These are phyloP conservation scores for Termitomyces bulborhizus DNA, from an alignment of 768 basidiomycete species.

Conservation along the genomic window DNA sequence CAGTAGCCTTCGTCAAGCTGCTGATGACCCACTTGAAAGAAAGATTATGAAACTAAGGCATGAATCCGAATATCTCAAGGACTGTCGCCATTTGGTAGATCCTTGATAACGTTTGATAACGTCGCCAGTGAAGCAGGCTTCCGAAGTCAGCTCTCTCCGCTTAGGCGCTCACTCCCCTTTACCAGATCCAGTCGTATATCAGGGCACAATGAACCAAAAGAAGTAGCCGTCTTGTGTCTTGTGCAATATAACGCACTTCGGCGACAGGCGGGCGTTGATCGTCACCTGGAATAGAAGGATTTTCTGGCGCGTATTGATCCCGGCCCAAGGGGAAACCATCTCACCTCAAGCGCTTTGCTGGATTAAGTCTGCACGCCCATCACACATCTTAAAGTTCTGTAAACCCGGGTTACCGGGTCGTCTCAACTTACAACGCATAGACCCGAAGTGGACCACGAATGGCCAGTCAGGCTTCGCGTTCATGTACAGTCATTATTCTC, in stretches of 20 bases:
- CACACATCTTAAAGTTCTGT: no score
- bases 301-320: background rate
- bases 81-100: background rate
- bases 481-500: no score
- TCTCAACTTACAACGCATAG: background rate
- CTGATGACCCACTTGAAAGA: background rate
- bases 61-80: constrained; percentile 17
- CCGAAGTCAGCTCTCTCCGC: background rate
- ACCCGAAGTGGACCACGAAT: background rate
- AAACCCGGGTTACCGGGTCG: no score
- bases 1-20: background rate
- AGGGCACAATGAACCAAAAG: background rate
- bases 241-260: background rate
- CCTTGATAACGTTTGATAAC: background rate
- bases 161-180: background rate
- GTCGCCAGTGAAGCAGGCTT: background rate
- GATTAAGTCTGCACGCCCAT: background rate
- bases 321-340: background rate
- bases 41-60: constrained; percentile 17
- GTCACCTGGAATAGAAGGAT: background rate
- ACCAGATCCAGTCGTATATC: background rate
- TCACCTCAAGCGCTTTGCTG: background rate
- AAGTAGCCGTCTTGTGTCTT: background rate
- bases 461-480: background rate
- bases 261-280: background rate